Evolutionary conservation across 345 rosid genomes (phyloP), one percentile per base, ranked within the genome.

Genomic region (Lumnitzera littorea): DNA sequence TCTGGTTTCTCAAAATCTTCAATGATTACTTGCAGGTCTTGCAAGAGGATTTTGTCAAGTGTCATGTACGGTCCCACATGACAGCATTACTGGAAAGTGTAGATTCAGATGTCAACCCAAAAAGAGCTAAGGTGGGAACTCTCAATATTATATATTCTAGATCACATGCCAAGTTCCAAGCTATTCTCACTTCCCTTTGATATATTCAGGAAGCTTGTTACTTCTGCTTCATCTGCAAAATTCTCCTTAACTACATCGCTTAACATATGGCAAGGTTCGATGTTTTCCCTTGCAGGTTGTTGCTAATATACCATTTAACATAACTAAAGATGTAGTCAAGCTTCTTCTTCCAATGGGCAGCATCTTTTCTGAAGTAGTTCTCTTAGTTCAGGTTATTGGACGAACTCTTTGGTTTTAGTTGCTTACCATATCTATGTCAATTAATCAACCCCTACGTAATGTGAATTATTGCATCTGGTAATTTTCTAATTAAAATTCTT

Each of bases 311-410:
- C 98, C 96, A 51, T 92, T 89, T 56, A 92, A 89, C 75, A 82
- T 92, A 57, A 89, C 89, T 74, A 92, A 83, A 20, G 96, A 92
- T 69, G 84, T 89, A 24, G 76, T 89, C 62, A 92, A 81, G 73
- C 84, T 69, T 64, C 82, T 92, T 71, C 94, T 92, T 77, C 96
- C 98, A 1, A 80, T 91, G 96, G 91, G 98, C 64, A 96, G 82
- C 74, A 82, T 87, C 51, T 85, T 89, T 73, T 87, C 98, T 5
- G 83, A 89, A 77, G 89, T 92, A 57, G 85, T 84, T 74, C 96
- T 89, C 70, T 77, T 92, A 62, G 91, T 92, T 53, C 92, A 92
- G 94, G 96, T 87, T 27, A 56, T 60, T 53, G 17, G n/a, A n/a
- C 15, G 27, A 36, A 36, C 43, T 36, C 43, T 36, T 27, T 27